phyloP scores from a whole-genome alignment of 345 rosid species.

The Pistacia vera region DNA sequence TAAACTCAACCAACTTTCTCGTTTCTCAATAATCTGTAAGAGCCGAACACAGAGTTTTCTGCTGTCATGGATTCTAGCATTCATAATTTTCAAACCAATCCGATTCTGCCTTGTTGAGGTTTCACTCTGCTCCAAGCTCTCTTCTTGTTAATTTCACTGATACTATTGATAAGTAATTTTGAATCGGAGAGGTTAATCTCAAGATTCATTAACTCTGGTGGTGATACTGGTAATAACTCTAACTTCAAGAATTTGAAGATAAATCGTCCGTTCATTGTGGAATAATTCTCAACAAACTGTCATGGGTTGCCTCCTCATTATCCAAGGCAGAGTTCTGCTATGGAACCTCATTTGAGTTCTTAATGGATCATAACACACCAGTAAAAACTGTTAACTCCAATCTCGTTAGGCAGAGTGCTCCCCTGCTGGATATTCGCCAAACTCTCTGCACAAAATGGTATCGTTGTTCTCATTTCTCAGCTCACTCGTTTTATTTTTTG shows the following conservation, averaged over 20 bases:
- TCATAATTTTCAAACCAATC: slow-evolving; percentile 44
- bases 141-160: slow-evolving; percentile 43
- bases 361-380: slow-evolving; percentile 40
- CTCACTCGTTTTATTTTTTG: background rate
- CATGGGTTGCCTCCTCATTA: slow-evolving; percentile 80
- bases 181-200: slow-evolving; percentile 46
- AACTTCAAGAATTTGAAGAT: slow-evolving; percentile 27
- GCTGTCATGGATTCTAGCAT: slow-evolving; percentile 62
- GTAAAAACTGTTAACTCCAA: slow-evolving; percentile 45
- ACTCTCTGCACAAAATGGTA: slow-evolving; percentile 75
- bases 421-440: slow-evolving; percentile 71
- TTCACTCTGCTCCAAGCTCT: slow-evolving; percentile 82
- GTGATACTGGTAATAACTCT: slow-evolving; percentile 27
- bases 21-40: background rate
- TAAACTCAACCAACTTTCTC: slow-evolving; percentile 12
- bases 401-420: slow-evolving; percentile 76
- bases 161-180: slow-evolving; percentile 26
- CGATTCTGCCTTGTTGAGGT: slow-evolving; percentile 71
- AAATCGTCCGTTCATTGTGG: slow-evolving; percentile 35
- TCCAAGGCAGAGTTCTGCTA: slow-evolving; percentile 61
- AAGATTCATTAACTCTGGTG: slow-evolving; percentile 44
- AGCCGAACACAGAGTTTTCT: slow-evolving; percentile 12
- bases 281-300: slow-evolving; percentile 44
- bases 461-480: slow-evolving; percentile 13
- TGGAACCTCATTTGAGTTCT: slow-evolving; percentile 56